Conservation (phyloP, 2,329 filamentous ascomycete species). For the Xylariaceae sp. region DNA sequence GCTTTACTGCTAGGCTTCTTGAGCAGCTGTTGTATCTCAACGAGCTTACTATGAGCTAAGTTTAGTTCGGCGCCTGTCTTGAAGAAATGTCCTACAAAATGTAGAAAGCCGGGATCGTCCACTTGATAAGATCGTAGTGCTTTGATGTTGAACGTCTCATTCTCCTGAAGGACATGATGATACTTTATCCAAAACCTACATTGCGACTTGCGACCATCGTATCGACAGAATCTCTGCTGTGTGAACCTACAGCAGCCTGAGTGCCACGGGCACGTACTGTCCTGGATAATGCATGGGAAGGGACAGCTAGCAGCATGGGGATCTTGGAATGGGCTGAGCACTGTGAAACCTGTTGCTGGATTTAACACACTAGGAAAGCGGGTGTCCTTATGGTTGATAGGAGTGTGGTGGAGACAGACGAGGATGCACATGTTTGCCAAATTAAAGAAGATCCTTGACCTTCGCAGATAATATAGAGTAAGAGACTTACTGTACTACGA, state of each 20-base stretch:
- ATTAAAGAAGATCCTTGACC: background rate
- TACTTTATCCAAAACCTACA: conserved; percentile 23
- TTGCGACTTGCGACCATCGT: too few species aligned
- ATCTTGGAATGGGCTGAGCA: conserved; percentile 30
- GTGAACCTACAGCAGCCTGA: conserved; percentile 23
- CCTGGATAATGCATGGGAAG: background rate
- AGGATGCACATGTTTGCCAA: conserved; percentile 25
- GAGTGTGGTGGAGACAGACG: conserved; percentile 27
- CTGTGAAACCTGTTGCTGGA: conserved; percentile 26
- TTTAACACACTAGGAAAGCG: conserved; percentile 26
- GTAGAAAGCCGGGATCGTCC: conserved; percentile 6
- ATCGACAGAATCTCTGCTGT: background rate
- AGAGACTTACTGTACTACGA: background rate
- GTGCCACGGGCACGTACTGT: conserved; percentile 23
- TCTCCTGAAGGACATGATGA: conserved; percentile 22
- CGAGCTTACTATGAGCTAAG: conserved; percentile 4
- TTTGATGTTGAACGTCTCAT: too few species aligned
- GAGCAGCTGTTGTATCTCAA: background rate
- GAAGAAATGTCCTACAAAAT: conserved; percentile 18
- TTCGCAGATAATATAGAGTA: background rate
- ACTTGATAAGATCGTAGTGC: too few species aligned
- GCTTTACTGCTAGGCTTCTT: too few species aligned
- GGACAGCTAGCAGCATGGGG: conserved; percentile 1
- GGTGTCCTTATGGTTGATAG: conserved; percentile 26
- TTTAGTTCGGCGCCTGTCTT: conserved; percentile 25